Base-by-base conservation (phyloP, 2,329 filamentous ascomycete species). In the Nothopassalora personata region DNA sequence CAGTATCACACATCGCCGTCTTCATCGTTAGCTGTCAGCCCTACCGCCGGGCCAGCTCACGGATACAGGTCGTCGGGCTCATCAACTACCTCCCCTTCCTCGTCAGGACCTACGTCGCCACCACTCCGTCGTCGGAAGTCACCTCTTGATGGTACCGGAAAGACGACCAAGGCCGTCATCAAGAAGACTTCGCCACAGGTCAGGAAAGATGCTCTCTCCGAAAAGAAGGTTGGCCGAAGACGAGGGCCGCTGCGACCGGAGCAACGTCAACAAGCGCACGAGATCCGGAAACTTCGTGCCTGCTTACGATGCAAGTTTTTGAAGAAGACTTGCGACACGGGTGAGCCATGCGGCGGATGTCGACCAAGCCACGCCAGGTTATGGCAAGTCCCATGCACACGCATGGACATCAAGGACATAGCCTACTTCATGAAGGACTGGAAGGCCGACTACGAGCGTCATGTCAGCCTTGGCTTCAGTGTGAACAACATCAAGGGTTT, bases 341-440 rank as follows among this genome's bases (percentile, higher is more conserved):
- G 93, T 64, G 92, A 97, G 79, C 93, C 93, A 59, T 97, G 93
- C 76, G 89, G 88, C 69, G 93, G 93, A 51, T 97, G 93, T 79
- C 90, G 96, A 78, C 93, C 93, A 53, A 96, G 92, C 19, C 93
- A 97, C 75, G 93, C 93, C 64, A 87, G 93, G 64, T 82, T 97
- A 54, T 97, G 93, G 93, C 92, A 97, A 77, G 93, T 97, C 48
- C 93, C 93, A 61, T 97, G 93, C 81, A 97, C 93, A 45, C 89
- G 93, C 62, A 96, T 97, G 71, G 93, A 97, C 75, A 97, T 97
- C 81, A 97, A 96, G 83, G 93, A 97, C 70, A 96, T 97, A 70
- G 90, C 86, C 47, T 96, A 95, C 76, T 97, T 97, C 81, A 94
- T 97, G 90, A 97, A 97, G 81, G 93, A 97, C 76, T 97, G 92